Base-by-base conservation (phyloP, 2,329 filamentous ascomycete genomes). In the Macrophomina pseudophaseolina region DNA sequence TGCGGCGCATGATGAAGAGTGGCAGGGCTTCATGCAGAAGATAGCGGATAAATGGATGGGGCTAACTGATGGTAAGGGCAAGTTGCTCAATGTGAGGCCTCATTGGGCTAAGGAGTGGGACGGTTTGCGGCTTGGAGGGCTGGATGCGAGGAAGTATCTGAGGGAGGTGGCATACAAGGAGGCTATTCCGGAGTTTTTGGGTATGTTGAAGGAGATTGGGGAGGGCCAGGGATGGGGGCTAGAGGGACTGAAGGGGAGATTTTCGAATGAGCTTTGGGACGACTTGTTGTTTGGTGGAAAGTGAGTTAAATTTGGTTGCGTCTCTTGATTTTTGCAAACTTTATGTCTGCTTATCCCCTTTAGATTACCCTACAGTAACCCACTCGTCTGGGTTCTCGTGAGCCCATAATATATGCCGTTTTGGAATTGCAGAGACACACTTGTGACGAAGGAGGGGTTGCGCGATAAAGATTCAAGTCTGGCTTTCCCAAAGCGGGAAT, bases 91-190 rank as follows among this genome's bases (percentile, higher is more conserved):
- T 28, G 79, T 78, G 11, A 69, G 81, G n/a, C 81, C 81, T 28
- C 81, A 83, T 68, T 82, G 80, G 81, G 82, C 80, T 0, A 83
- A 83, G 71, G 80, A 83, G 68, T 83, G 81, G 72, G 69, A 76
- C 71, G 66, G n/a, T 74, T 77, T 59, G 72, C 70, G 9, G 74
- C 79, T 53, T 70, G 68, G 44, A 4, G 46, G 46, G 46, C 5
- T 49, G n/a, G 74, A 76, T 51, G 74, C 73, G 42, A 65, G 72
- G 65, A 66, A 75, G 48, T 76, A 78, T 56, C 49, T 82, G 40
- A 79, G 76, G 68, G 73, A 74, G n/a, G 73, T 76, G 5, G 76
- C 79, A 8, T 82, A 81, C 68, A 76, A 75, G 60, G 72, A 76
- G 12, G 73, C 78, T 63, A 80, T 82, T 54, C 67, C 70, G 2